Evolutionary conservation across 208 protist species (phyloP), one percentile per base, ranked within the genome.

Genomic region (Sergeia podlipaevii): DNA sequence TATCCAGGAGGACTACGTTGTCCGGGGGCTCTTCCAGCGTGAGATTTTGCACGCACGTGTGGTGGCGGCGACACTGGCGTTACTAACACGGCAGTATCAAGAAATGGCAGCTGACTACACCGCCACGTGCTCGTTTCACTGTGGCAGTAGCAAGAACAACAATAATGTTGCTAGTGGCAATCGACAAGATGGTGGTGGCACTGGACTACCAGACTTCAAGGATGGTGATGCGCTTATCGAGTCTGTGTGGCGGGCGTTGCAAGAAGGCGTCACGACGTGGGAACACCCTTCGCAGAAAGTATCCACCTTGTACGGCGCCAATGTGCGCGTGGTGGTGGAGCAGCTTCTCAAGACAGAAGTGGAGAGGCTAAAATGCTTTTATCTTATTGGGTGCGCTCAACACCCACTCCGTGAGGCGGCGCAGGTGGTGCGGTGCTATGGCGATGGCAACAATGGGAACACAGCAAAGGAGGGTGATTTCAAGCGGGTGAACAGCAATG

Each of bases 71-170:
- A 82, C 77, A 20, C 56, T 93, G 45, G 78, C 70, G 17, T 56
- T 93, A 42, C 60, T 93, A 30, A 75, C 82, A 42, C 75, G 79
- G 24, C 79, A 89, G 72, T 80, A 89, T 39, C 80, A 89, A 32
- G 73, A 89, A 39, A 64, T 77, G 56, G 73, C 71, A 8, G 65
- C 36, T 13, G 65, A 68, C 59, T 80, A 66, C 56, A 66, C 53
- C 3, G 38, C 62, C 11, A 69, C 60, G 32, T 6, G 39, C n/a
- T n/a, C n/a, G n/a, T n/a, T n/a, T n/a, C 20, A 26, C 18, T 20
- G 2, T 5, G 23, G 18, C 41, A 23, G 28, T 50, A 45, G 27
- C 23, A 24, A 13, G 4, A 5, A 37, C 7, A 20, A 10, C 29
- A 7, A 28, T 36, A 52, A 17, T 20, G 8, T 17, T 41, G 20